These are phyloP conservation scores for Colletotrichum tanaceti DNA, from an alignment of 2,329 filamentous ascomycete species.

Conservation along the genomic window DNA sequence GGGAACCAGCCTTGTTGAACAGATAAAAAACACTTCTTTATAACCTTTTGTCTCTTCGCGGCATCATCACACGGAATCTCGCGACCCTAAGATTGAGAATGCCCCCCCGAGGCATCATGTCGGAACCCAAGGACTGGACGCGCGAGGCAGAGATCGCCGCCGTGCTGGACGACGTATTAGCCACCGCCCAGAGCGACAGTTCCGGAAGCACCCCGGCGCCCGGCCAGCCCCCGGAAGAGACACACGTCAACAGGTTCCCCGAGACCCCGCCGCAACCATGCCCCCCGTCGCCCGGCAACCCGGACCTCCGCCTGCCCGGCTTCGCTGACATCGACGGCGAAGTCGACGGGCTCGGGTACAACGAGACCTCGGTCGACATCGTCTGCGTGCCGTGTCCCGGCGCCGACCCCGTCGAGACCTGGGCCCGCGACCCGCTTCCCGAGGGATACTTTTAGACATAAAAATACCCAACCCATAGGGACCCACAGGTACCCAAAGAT, in stretches of 20 bases:
- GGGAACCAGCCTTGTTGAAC: not conserved
- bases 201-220: constrained; percentile 4
- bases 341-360: constrained; percentile 57
- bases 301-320: constrained; percentile 47
- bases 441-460: constrained; percentile 62
- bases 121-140: constrained; percentile 18
- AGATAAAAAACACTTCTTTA: accelerated
- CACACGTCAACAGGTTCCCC: not conserved
- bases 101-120: constrained; percentile 7
- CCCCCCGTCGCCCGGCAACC: constrained; percentile 43
- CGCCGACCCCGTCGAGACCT: constrained; percentile 63
- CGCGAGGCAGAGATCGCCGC: constrained; percentile 27
- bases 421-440: constrained; percentile 62
- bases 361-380: constrained; percentile 66
- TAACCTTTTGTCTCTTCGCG: not conserved
- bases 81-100: too few relatives aligned
- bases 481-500: too few relatives aligned
- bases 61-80: accelerated
- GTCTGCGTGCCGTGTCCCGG: constrained; percentile 66
- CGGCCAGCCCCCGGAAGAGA: constrained; percentile 13
- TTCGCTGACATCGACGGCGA: constrained; percentile 58
- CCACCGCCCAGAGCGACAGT: constrained; percentile 17
- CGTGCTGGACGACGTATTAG: constrained; percentile 21
- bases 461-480: too few relatives aligned
- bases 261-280: not conserved